Percentiles rank a stretch among this genome's conserved stretches.
Evolutionary conservation across 352 stramenopile genomes (phyloP).

Genomic region (Achlya hypogyna): DNA sequence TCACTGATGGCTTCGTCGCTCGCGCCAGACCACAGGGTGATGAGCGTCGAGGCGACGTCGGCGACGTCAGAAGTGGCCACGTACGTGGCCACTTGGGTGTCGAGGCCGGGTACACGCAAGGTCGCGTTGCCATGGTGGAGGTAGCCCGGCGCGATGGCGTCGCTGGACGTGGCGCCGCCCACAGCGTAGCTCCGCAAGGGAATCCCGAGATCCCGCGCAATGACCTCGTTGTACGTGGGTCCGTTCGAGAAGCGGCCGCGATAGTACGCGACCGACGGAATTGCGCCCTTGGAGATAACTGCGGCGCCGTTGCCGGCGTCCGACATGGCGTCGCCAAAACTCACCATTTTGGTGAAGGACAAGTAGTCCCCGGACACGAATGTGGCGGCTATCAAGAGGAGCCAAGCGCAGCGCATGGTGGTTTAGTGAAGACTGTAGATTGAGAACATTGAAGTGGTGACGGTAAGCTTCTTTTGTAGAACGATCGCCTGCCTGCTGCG

Average conservation of each 20-base stretch:
- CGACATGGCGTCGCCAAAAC: not conserved
- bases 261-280: not conserved
- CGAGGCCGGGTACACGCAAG: not conserved
- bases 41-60: not conserved
- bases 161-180: not conserved
- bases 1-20: not conserved
- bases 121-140: not conserved
- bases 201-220: not conserved
- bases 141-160: not conserved
- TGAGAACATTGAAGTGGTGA: no score
- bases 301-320: not conserved
- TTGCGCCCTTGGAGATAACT: not conserved
- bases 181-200: not conserved
- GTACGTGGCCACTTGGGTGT: not conserved
- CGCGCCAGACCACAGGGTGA: not conserved
- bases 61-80: not conserved
- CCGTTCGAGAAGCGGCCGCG: not conserved
- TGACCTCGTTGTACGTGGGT: slow-evolving; percentile 3
- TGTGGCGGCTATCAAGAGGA: no score
- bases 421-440: no score
- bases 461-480: no score
- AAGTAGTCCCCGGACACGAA: no score
- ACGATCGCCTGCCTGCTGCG: no score
- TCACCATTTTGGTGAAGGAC: slow-evolving; percentile 6
- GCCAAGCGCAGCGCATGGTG: no score